These are phyloP conservation scores for Saturnispora sanitii DNA, from an alignment of 805 yeast genomes.

Conservation along the genomic window DNA sequence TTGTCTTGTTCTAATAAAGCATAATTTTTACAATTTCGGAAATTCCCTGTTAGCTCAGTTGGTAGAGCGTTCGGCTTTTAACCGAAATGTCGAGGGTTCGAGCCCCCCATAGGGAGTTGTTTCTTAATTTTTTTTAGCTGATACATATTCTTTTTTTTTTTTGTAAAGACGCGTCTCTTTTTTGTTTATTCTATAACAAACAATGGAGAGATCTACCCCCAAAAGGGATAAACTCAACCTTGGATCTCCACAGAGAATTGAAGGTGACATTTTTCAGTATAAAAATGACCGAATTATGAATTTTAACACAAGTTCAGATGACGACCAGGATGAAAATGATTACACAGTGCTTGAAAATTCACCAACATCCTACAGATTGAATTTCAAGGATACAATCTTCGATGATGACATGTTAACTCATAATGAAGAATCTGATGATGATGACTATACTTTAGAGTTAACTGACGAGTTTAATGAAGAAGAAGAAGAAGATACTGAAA, in stretches of 20 bases:
- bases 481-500: neutral
- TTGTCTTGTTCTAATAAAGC: too few relatives aligned
- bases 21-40: conserved; percentile 12
- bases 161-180: neutral
- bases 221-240: neutral
- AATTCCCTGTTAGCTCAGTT: conserved; percentile 49
- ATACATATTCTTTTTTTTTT: neutral
- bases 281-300: neutral
- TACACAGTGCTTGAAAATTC: too few relatives aligned
- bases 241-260: neutral
- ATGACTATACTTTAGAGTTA: neutral
- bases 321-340: neutral
- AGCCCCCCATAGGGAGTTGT: conserved; percentile 46
- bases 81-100: conserved; percentile 55
- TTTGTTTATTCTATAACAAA: neutral
- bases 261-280: neutral
- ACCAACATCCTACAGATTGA: too few relatives aligned
- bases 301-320: neutral
- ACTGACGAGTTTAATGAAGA: neutral
- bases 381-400: conserved; percentile 1
- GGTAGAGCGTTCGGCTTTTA: conserved; percentile 63
- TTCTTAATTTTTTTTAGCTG: neutral
- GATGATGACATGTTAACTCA: neutral
- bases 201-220: conserved; percentile 4
- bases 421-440: conserved; percentile 1